These are phyloP conservation scores for Sporothrix inflata DNA, from an alignment of 2,329 filamentous ascomycete species.

Conservation along the genomic window DNA sequence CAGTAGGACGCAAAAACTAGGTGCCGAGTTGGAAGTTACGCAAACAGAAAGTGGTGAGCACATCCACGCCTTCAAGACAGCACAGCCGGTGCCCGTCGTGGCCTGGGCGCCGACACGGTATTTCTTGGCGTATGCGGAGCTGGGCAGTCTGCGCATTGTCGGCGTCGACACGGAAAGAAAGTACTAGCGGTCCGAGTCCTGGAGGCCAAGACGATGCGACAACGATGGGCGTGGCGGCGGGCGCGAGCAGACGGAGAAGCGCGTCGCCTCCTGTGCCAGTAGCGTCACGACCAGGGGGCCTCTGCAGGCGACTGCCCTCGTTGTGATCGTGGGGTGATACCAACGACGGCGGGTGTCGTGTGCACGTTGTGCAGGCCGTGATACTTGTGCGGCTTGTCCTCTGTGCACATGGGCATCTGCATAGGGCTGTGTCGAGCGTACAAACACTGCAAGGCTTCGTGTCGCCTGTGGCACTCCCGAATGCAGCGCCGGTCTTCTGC, in stretches of 20 bases:
- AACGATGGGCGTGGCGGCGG: background rate
- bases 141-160: constrained; percentile 69
- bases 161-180: constrained; percentile 58
- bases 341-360: background rate
- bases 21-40: constrained; percentile 67
- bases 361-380: background rate
- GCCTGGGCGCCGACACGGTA: constrained; percentile 78
- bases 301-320: background rate
- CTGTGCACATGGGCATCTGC: background rate
- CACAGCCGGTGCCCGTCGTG: constrained; percentile 65
- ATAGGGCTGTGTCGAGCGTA: background rate
- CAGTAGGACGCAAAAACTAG: constrained; percentile 39
- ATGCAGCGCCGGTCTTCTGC: background rate
- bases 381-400: background rate
- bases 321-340: background rate
- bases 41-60: constrained; percentile 75
- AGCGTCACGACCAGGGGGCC: background rate
- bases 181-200: constrained; percentile 33
- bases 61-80: constrained; percentile 72
- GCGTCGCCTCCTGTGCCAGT: background rate
- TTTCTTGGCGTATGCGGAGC: constrained; percentile 72
- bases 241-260: background rate
- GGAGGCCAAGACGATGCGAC: background rate
- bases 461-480: background rate
- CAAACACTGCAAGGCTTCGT: background rate